Evolutionary conservation across 2,329 filamentous ascomycete species (phyloP), one percentile per base, ranked within the genome.

Genomic region (Phoma sp.): DNA sequence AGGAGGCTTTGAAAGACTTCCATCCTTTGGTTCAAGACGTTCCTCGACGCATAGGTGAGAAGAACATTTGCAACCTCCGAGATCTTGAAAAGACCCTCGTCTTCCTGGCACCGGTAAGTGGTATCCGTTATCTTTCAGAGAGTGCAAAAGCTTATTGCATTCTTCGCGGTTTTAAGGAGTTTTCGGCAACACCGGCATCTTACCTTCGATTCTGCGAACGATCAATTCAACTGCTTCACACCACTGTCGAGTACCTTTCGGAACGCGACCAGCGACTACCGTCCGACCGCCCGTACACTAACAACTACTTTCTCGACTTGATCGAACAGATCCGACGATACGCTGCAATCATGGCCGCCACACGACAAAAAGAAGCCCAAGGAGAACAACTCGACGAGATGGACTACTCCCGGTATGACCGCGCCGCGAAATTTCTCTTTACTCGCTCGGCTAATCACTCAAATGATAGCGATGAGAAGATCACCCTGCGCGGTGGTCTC

Each of bases 301-400:
- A 90, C 84, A 91, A 91, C 74, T 98, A 98, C 79, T 97, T 97
- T 75, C 89, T 97, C 79, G 94, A 98, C 80, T 87, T 98, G 58
- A 88, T 96, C 75, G 91, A 96, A 75, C 93, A 97, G 85, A 92
- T 97, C 68, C 86, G 88, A 74, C 86, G 91, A 74, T 96, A 96
- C 85, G 93, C 92, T 58, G 85, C 88, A 69, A 90, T 95, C 74
- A 87, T 97, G 69, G 88, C 88, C 61, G 87, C 88, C 64, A 85
- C 88, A 63, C 88, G 91, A 71, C 84, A 89, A 69, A 87, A 86
- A 69, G 81, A 85, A 70, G 82, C 81, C 58, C 81, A 85, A 60
- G 81, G 83, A 57, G 79, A 84, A 67, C 75, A 76, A 40, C 72
- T 80, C 52, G 77, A 81, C 70, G 77, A 82, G 39, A 80, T 81